Evolutionary conservation across 257 asterid genomes (phyloP).

Genomic region (Petunia axillaris): DNA sequence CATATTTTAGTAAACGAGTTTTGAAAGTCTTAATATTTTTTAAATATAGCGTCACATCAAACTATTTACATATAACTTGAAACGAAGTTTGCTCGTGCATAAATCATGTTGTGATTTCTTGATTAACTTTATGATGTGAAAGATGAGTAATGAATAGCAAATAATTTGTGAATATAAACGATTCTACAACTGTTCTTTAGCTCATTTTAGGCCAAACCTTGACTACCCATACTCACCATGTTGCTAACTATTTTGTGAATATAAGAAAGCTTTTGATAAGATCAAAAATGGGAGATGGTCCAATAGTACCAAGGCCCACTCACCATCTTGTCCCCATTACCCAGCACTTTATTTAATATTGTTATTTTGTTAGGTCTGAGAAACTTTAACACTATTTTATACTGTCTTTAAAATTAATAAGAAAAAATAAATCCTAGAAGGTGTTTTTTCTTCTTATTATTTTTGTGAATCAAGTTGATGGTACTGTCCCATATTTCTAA

Average conservation of each 20-base stretch:
- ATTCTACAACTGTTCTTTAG: conserved; percentile 18
- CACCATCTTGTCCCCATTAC: conserved; percentile 18
- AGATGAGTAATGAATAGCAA: background rate
- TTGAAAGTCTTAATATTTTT: no score
- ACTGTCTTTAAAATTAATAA: background rate
- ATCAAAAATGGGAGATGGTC: background rate
- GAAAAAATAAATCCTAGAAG: background rate
- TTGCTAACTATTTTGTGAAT: conserved; percentile 7
- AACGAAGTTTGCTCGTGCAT: background rate
- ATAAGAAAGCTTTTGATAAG: conserved; percentile 2
- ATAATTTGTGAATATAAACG: background rate
- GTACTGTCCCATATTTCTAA: no score
- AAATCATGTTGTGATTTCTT: conserved; percentile 22
- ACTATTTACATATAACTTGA: no score
- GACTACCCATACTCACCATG: conserved; percentile 15
- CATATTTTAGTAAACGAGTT: no score
- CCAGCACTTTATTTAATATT: background rate
- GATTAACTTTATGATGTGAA: background rate
- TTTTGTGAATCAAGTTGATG: no score
- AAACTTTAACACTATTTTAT: background rate
- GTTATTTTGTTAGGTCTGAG: background rate
- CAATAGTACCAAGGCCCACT: conserved; percentile 16
- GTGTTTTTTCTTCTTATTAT: no score
- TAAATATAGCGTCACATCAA: no score
- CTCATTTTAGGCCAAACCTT: conserved; percentile 17